These are phyloP conservation scores for Penicillium cosmopolitanum DNA, from an alignment of 495 filamentous ascomycete genomes.

Conservation along the genomic window DNA sequence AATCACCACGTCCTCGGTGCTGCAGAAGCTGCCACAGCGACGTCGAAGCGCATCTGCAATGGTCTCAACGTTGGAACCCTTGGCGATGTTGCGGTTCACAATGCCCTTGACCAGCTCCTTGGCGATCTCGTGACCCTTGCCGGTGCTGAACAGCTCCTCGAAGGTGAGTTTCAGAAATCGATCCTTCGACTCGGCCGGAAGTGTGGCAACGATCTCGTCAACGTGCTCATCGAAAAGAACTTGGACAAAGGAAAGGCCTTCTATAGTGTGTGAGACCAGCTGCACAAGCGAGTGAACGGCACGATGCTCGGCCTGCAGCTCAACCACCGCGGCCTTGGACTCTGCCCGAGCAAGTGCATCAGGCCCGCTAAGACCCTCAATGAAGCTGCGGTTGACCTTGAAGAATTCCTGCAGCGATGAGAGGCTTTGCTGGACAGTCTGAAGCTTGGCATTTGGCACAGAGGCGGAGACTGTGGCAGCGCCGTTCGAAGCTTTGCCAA, in stretches of 20 bases:
- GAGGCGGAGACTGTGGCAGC: constrained; percentile 51
- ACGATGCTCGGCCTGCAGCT: constrained; percentile 89
- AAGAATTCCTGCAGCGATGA: constrained; percentile 79
- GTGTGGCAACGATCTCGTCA: constrained; percentile 80
- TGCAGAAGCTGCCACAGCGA: constrained; percentile 95
- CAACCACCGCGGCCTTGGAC: constrained; percentile 85
- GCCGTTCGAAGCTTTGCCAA: constrained; percentile 60
- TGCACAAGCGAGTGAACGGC: constrained; percentile 83
- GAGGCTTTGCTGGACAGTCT: constrained; percentile 76
- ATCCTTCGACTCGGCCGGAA: constrained; percentile 69
- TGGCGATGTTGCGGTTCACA: constrained; percentile 95
- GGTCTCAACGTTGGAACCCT: constrained; percentile 93
- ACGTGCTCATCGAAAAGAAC: constrained; percentile 92
- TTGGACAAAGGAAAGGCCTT: constrained; percentile 92
- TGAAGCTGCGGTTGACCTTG: constrained; percentile 80
- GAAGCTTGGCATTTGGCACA: constrained; percentile 65
- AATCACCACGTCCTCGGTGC: constrained; percentile 91
- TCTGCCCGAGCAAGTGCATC: constrained; percentile 71
- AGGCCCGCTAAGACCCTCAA: constrained; percentile 87
- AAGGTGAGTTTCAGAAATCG: constrained; percentile 78
- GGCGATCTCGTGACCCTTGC: constrained; percentile 83
- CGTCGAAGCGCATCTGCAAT: constrained; percentile 90
- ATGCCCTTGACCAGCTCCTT: constrained; percentile 97
- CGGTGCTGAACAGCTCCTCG: constrained; percentile 79
- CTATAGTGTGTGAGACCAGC: constrained; percentile 82